Conservation (phyloP, 176 grass and related monocot genomes). For the Zizania latifolia region DNA sequence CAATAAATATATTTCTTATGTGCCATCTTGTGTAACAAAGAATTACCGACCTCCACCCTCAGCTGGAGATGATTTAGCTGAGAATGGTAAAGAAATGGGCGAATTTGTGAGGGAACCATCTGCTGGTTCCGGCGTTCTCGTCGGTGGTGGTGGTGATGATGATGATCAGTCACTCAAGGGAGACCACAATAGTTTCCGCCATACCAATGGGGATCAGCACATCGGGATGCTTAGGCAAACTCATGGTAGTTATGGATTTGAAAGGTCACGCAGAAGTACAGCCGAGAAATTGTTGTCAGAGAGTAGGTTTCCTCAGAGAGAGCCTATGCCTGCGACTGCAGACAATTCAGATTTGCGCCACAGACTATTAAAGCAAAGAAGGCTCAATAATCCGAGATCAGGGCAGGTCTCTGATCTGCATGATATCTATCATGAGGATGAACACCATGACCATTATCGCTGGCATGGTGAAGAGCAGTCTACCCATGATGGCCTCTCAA, state of each 20-base stretch:
- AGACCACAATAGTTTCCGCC: slow-evolving; percentile 4
- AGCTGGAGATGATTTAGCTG: slow-evolving; percentile 15
- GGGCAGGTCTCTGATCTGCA: neutral
- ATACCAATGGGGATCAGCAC: slow-evolving; percentile 5
- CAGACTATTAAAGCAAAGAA: slow-evolving; percentile 54
- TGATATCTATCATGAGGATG: slow-evolving; percentile 30
- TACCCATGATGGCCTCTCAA: neutral
- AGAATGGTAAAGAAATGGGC: slow-evolving; percentile 35
- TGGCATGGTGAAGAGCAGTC: slow-evolving; percentile 9
- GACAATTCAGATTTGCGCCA: slow-evolving; percentile 47
- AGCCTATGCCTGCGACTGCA: neutral
- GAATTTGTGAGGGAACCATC: slow-evolving; percentile 49
- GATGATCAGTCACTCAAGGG: slow-evolving; percentile 31
- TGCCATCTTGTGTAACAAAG: slow-evolving; percentile 12
- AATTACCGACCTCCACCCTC: slow-evolving; percentile 16
- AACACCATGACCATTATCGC: neutral
- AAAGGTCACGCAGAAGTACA: slow-evolving; percentile 18
- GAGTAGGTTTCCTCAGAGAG: slow-evolving; percentile 31
- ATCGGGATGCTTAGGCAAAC: slow-evolving; percentile 8
- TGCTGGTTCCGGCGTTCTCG: slow-evolving; percentile 36
- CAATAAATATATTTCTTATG: neutral
- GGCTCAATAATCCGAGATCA: slow-evolving; percentile 16
- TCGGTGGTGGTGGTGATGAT: neutral
- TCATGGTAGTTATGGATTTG: slow-evolving; percentile 29
- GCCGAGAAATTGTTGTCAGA: slow-evolving; percentile 28